These are phyloP conservation scores for Penicillium sp. DNA, from an alignment of 2,329 filamentous ascomycete genomes.

Conservation along the genomic window DNA sequence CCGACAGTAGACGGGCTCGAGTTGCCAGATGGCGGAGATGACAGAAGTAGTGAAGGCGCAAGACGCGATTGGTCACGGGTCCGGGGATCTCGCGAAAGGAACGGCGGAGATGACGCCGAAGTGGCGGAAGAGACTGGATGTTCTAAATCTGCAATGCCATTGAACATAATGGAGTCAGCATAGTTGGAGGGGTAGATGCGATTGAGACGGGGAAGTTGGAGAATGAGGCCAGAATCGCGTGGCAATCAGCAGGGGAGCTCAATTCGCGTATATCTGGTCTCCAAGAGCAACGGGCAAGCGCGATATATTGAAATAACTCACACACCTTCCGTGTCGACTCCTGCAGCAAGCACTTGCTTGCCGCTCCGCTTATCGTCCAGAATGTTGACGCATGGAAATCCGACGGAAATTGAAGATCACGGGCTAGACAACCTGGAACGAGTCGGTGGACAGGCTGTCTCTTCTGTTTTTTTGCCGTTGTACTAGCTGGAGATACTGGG, in stretches of 20 bases:
- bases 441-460: conserved; percentile 15
- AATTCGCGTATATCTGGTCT: conserved; percentile 8
- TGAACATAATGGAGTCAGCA: conserved; percentile 14
- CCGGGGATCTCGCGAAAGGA: conserved; percentile 29
- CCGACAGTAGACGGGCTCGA: conserved; percentile 38
- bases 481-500: neutral
- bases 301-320: conserved; percentile 19
- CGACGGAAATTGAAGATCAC: conserved; percentile 30
- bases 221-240: conserved; percentile 17
- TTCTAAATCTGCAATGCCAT: conserved; percentile 37
- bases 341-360: conserved; percentile 52
- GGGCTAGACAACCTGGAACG: conserved; percentile 28
- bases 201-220: conserved; percentile 8
- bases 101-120: conserved; percentile 38
- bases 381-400: conserved; percentile 51
- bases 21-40: conserved; percentile 38
- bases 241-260: conserved; percentile 10
- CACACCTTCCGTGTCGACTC: conserved; percentile 50
- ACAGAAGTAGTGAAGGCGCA: conserved; percentile 33
- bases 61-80: conserved; percentile 33
- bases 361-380: conserved; percentile 46
- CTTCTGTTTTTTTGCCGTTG: neutral
- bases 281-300: conserved; percentile 7
- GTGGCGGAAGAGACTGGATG: conserved; percentile 39
- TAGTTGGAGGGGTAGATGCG: conserved; percentile 8